Evolutionary conservation across 192 early-diverging fungal genomes (phyloP).

Genomic region (Cetraspora pellucida): DNA sequence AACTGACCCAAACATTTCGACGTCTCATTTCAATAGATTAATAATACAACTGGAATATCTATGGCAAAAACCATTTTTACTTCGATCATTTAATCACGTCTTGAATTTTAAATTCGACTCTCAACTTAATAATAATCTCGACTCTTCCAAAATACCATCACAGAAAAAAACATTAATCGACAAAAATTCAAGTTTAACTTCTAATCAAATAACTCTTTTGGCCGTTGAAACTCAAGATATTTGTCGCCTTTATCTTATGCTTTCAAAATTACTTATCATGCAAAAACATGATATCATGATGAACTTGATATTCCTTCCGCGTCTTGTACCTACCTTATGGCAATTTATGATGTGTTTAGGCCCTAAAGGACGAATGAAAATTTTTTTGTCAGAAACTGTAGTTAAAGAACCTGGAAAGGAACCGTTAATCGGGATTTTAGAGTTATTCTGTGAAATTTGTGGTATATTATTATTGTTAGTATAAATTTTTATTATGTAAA

Average conservation of each 20-base stretch:
- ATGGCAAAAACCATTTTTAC: conserved; percentile 11
- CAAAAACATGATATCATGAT: conserved; percentile 54
- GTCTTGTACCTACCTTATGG: conserved; percentile 61
- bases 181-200: conserved; percentile 29
- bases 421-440: conserved; percentile 57
- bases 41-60: conserved; percentile 6
- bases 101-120: background rate
- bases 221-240: conserved; percentile 51
- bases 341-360: conserved; percentile 57
- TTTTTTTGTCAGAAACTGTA: conserved; percentile 59
- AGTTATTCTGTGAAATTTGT: conserved; percentile 65
- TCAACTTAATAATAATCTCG: background rate
- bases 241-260: conserved; percentile 45
- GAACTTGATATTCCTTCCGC: conserved; percentile 53
- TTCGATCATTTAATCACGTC: conserved; percentile 1
- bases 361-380: conserved; percentile 55
- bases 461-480: conserved; percentile 62
- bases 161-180: background rate
- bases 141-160: background rate
- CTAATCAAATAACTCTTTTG: conserved; percentile 32
- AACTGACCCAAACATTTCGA: conserved; percentile 5
- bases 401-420: conserved; percentile 53
- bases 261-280: conserved; percentile 43
- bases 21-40: conserved; percentile 14
- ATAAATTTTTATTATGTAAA: background rate